Evolutionary conservation across 2,329 filamentous ascomycete genomes (phyloP).

Genomic region (Gliomastix tumulicola): DNA sequence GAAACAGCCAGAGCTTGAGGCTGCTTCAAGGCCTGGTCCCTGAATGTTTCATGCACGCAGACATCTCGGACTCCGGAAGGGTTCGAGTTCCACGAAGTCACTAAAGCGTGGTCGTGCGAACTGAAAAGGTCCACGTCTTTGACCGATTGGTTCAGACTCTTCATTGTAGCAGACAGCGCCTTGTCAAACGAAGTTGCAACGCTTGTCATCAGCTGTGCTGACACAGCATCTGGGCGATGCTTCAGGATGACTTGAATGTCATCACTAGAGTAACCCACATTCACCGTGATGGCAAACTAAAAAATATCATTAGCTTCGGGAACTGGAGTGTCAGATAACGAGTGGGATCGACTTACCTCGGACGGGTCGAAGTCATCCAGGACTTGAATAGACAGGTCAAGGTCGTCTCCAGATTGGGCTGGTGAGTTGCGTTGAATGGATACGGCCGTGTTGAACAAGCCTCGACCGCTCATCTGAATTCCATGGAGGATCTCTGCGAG

Average conservation of each 20-base stretch:
- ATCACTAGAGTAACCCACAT: too few species aligned
- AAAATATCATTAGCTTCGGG: too few species aligned
- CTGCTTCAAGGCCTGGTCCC: not conserved
- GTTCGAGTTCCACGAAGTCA: not conserved
- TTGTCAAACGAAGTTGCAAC: constrained; percentile 13
- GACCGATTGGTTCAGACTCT: constrained; percentile 4
- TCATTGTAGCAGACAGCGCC: constrained; percentile 10
- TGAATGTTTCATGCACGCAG: constrained; percentile 1
- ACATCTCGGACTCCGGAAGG: not conserved
- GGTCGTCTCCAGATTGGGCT: too few species aligned
- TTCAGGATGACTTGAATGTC: too few species aligned
- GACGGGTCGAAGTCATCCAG: too few species aligned
- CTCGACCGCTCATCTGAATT: not conserved
- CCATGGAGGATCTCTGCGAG: not conserved
- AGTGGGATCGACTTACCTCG: too few species aligned
- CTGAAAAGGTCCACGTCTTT: constrained; percentile 17
- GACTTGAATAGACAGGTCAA: too few species aligned
- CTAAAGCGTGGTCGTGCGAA: not conserved
- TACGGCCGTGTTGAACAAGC: constrained; percentile 1
- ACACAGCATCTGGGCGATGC: constrained; percentile 12
- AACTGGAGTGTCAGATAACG: too few species aligned
- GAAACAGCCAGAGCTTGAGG: constrained; percentile 27
- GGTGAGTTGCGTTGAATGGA: constrained; percentile 1
- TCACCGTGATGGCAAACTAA: too few species aligned
- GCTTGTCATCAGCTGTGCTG: constrained; percentile 9